Evolutionary conservation across 164 flowering plant species (phyloP).

Genomic region (Magnolia kwangsiensis): DNA sequence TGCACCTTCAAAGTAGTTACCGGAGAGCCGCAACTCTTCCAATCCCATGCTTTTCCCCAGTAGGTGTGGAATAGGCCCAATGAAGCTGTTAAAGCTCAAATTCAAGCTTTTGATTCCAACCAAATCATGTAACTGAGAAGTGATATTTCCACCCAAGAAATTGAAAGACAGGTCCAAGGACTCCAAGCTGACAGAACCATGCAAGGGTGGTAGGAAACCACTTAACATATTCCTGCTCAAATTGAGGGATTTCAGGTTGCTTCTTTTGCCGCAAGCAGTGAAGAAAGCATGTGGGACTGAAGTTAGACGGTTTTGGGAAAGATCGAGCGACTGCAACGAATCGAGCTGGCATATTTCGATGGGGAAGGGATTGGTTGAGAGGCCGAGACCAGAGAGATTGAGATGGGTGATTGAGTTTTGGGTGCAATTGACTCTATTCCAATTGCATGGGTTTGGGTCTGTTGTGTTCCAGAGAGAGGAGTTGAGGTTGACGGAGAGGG

Average conservation of each 20-base stretch:
- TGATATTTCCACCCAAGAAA: conserved; percentile 36
- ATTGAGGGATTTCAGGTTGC: conserved; percentile 41
- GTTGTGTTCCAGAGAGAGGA: background rate
- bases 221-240: conserved; percentile 42
- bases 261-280: conserved; percentile 34
- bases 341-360: conserved; percentile 39
- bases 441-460: background rate
- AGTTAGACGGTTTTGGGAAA: conserved; percentile 45
- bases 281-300: conserved; percentile 45
- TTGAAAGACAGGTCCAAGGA: conserved; percentile 56
- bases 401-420: background rate
- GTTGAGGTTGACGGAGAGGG: background rate
- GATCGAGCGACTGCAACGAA: conserved; percentile 43
- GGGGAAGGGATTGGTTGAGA: conserved; percentile 35
- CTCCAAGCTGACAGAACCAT: conserved; percentile 44
- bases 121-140: conserved; percentile 39
- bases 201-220: conserved; percentile 42
- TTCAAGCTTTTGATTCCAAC: conserved; percentile 33
- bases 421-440: background rate
- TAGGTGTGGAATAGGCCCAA: conserved; percentile 35
- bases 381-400: conserved; percentile 17
- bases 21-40: conserved; percentile 39
- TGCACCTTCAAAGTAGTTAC: conserved; percentile 24
- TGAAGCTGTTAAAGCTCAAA: conserved; percentile 32
- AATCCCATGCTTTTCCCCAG: conserved; percentile 35